A percentile compares a stretch with the other conserved stretches of the same genome.
phyloP scores from a whole-genome alignment of 306 rosid species.

The Pterocarpus santalinus region DNA sequence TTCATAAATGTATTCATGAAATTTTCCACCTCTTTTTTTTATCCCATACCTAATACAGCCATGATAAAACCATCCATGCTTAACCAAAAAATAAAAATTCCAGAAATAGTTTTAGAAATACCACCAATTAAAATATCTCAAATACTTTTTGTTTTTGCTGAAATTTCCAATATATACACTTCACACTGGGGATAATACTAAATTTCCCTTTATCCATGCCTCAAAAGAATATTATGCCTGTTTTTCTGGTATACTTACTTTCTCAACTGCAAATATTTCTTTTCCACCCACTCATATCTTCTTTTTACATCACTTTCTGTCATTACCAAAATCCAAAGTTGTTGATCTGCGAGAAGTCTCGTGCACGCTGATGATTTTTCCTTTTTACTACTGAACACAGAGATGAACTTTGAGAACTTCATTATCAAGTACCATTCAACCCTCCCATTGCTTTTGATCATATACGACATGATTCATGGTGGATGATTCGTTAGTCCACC shows the following conservation, averaged over 20 bases:
- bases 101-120: slow-evolving; percentile 19
- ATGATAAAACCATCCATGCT: not conserved
- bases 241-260: slow-evolving; percentile 1
- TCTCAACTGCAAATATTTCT: not conserved
- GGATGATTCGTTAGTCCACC: too few relatives aligned
- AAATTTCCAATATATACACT: slow-evolving; percentile 1
- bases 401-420: slow-evolving; percentile 41
- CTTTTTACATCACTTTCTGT: slow-evolving; percentile 40
- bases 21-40: too few relatives aligned
- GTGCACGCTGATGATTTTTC: slow-evolving; percentile 45
- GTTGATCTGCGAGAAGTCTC: slow-evolving; percentile 47
- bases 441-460: not conserved
- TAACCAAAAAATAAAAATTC: too few relatives aligned
- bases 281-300: slow-evolving; percentile 15
- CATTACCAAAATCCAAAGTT: slow-evolving; percentile 56
- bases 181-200: not conserved
- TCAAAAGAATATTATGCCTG: not conserved
- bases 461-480: slow-evolving; percentile 6
- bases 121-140: not conserved
- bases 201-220: slow-evolving; percentile 18
- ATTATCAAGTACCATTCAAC: slow-evolving; percentile 29
- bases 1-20: too few relatives aligned
- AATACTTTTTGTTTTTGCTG: not conserved
- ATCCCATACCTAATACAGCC: too few relatives aligned
- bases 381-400: slow-evolving; percentile 35